Evolutionary conservation across 179 eudicot genomes (phyloP).

Genomic region (Silene vulgaris): DNA sequence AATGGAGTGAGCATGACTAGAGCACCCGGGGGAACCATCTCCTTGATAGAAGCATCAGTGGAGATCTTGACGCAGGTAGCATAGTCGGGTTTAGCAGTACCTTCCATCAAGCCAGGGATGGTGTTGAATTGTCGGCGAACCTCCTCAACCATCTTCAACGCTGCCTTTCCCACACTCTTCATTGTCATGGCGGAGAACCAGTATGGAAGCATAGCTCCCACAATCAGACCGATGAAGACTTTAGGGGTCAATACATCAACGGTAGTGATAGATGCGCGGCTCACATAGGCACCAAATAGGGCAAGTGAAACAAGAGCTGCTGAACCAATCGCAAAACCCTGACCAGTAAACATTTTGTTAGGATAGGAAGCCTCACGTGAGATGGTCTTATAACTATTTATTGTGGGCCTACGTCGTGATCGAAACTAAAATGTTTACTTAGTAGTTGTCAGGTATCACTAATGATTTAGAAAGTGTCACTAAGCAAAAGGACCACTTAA

Average conservation of each 20-base stretch:
- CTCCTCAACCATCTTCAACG: conserved; percentile 88
- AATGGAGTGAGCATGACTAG: conserved; percentile 9
- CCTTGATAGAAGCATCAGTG: conserved; percentile 83
- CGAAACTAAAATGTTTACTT: background rate
- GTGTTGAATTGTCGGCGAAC: conserved; percentile 85
- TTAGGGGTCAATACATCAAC: conserved; percentile 85
- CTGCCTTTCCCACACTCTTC: conserved; percentile 92
- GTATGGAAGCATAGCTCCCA: conserved; percentile 92
- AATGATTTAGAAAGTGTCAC: background rate
- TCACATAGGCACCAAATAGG: conserved; percentile 83
- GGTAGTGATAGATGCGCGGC: conserved; percentile 65
- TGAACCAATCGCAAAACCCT: conserved; percentile 92
- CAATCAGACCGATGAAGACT: conserved; percentile 76
- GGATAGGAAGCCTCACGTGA: background rate
- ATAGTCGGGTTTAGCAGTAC: conserved; percentile 72
- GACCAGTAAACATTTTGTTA: conserved; percentile 6
- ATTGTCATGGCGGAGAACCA: conserved; percentile 98
- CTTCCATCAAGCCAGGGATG: conserved; percentile 87
- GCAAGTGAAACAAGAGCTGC: conserved; percentile 94
- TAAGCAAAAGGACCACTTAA: background rate
- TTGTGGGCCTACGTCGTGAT: background rate
- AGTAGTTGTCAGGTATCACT: background rate
- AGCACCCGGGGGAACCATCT: conserved; percentile 81
- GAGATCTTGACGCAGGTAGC: conserved; percentile 88
- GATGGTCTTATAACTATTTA: too few relatives aligned